A percentile compares a stretch with the other conserved stretches of the same genome.
These are phyloP conservation scores for Lyophyllum atratum DNA, from an alignment of 768 basidiomycete genomes.

Conservation along the genomic window DNA sequence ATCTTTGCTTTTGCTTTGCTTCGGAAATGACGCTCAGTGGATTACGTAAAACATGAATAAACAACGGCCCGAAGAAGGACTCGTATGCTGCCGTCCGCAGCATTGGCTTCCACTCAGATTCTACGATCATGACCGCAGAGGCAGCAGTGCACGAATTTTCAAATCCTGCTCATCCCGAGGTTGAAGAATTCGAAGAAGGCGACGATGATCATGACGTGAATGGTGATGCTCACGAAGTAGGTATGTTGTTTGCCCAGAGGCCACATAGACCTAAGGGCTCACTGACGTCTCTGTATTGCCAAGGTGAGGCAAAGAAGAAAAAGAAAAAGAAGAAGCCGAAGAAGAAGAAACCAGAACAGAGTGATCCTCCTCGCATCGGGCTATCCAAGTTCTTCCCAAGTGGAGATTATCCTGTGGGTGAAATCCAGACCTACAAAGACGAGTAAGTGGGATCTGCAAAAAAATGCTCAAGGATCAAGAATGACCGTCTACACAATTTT, in stretches of 20 bases:
- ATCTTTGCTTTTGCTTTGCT: too few relatives aligned
- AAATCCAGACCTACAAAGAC: slow-evolving; percentile 88
- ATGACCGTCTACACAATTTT: slow-evolving; percentile 9
- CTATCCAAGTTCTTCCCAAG: slow-evolving; percentile 86
- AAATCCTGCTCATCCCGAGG: slow-evolving; percentile 9
- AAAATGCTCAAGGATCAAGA: not conserved
- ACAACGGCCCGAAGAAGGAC: too few relatives aligned
- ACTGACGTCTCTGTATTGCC: not conserved
- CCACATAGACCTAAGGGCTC: not conserved
- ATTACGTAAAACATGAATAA: too few relatives aligned
- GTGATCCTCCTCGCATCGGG: slow-evolving; percentile 90
- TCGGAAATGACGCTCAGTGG: too few relatives aligned
- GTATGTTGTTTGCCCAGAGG: slow-evolving; percentile 14
- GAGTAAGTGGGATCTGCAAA: slow-evolving; percentile 66
- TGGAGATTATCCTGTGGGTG: slow-evolving; percentile 89
- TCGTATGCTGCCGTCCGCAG: too few relatives aligned
- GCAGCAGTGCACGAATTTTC: slow-evolving; percentile 15
- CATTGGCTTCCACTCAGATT: too few relatives aligned
- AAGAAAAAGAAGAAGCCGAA: slow-evolving; percentile 96
- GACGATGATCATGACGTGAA: slow-evolving; percentile 20
- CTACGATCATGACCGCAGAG: slow-evolving; percentile 12
- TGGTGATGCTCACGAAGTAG: slow-evolving; percentile 17
- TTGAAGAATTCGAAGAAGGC: slow-evolving; percentile 22
- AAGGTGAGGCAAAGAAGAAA: slow-evolving; percentile 73
- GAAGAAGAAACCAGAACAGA: slow-evolving; percentile 80